A percentile compares a stretch with the other conserved stretches of the same genome.
These are phyloP conservation scores for Quillaja saponaria DNA, from an alignment of 306 rosid genomes.

Conservation along the genomic window DNA sequence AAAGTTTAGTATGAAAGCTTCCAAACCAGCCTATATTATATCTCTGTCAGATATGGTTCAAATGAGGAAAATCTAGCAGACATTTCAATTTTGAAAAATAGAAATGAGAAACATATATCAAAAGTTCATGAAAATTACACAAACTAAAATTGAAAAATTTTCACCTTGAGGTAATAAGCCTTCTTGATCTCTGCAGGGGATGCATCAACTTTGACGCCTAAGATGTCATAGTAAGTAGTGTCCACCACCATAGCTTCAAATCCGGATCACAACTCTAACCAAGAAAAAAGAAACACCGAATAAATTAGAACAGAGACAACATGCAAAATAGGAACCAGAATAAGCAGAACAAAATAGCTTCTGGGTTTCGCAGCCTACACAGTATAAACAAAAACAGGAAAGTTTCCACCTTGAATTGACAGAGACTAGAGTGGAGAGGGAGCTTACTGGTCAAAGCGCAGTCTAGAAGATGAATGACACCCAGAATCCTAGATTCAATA, in stretches of 20 bases:
- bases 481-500: background rate
- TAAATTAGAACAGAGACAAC: background rate
- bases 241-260: constrained; percentile 75
- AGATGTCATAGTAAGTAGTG: constrained; percentile 64
- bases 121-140: background rate
- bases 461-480: too few species aligned
- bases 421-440: background rate
- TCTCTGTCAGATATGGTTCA: background rate
- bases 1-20: constrained; percentile 6
- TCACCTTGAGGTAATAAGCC: constrained; percentile 89
- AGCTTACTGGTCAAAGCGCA: too few species aligned
- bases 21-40: background rate
- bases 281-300: constrained; percentile 2
- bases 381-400: constrained; percentile 18
- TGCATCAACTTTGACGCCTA: constrained; percentile 74
- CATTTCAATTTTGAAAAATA: background rate
- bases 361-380: constrained; percentile 9
- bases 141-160: background rate
- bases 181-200: constrained; percentile 78
- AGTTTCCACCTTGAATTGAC: constrained; percentile 14
- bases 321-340: too few species aligned
- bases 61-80: background rate
- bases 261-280: constrained; percentile 32
- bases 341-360: background rate
- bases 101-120: background rate